Evolutionary conservation across 164 flowering plant species (phyloP).

Genomic region (Brasenia schreberi): DNA sequence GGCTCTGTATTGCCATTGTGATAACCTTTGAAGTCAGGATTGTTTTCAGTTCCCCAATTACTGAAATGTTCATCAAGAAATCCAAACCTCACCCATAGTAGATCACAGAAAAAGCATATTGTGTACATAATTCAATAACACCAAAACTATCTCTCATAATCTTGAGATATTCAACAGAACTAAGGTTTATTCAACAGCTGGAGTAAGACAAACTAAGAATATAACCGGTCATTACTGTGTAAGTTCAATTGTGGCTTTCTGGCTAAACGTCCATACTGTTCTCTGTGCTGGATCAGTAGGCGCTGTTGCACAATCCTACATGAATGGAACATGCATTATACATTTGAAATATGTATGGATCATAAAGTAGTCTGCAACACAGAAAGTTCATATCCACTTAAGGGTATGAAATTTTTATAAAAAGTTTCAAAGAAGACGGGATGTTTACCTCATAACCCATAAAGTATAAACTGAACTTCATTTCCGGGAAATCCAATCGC

Average conservation of each 20-base stretch:
- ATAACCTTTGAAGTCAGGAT: conserved; percentile 85
- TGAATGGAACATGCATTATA: neutral
- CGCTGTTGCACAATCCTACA: conserved; percentile 48
- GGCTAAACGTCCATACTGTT: conserved; percentile 79
- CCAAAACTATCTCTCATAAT: too few relatives aligned
- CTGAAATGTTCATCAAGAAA: conserved; percentile 18
- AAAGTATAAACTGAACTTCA: conserved; percentile 89
- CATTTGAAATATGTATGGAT: neutral
- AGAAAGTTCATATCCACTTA: too few relatives aligned
- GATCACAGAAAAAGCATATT: too few relatives aligned
- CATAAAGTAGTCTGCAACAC: neutral
- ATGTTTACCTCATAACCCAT: conserved; percentile 81
- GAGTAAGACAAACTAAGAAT: too few relatives aligned
- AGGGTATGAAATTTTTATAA: too few relatives aligned
- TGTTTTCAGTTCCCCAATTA: conserved; percentile 96
- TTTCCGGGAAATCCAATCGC: conserved; percentile 87
- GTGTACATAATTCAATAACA: too few relatives aligned
- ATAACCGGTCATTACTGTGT: conserved; percentile 51
- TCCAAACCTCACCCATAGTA: too few relatives aligned
- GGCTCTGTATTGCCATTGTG: conserved; percentile 95
- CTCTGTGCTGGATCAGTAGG: conserved; percentile 54
- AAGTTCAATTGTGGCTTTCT: conserved; percentile 78
- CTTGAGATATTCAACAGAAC: too few relatives aligned
- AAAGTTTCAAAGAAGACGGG: neutral
- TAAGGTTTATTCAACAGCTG: too few relatives aligned